These are phyloP conservation scores for Cyberlindnera suaveolens DNA, from an alignment of 805 yeast genomes.

Conservation along the genomic window DNA sequence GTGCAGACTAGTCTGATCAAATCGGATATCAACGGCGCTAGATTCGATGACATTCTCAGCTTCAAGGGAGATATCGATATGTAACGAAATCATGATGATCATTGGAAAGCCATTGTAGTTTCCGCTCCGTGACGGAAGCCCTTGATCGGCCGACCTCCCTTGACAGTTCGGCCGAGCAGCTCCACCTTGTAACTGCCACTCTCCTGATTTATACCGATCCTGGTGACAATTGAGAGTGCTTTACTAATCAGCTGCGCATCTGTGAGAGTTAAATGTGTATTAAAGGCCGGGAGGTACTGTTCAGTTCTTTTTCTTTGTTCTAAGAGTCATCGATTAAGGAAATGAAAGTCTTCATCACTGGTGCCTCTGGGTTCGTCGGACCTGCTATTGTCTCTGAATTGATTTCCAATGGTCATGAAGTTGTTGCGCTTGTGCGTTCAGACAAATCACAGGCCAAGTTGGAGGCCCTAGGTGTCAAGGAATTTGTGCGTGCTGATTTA, in stretches of 20 bases:
- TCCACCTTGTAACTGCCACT: too few species aligned
- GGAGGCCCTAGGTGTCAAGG: slow-evolving; percentile 19
- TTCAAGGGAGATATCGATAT: slow-evolving; percentile 57
- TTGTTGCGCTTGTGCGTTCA: slow-evolving; percentile 29
- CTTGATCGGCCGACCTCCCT: too few species aligned
- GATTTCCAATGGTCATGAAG: slow-evolving; percentile 21
- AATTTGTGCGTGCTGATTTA: slow-evolving; percentile 26
- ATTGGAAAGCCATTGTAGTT: not conserved
- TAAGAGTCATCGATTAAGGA: slow-evolving; percentile 3
- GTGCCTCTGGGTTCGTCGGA: slow-evolving; percentile 32
- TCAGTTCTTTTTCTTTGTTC: too few species aligned
- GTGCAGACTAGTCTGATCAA: slow-evolving; percentile 5
- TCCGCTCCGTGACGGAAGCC: too few species aligned
- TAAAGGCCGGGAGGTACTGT: too few species aligned
- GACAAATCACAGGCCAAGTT: slow-evolving; percentile 25
- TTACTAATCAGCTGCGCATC: too few species aligned
- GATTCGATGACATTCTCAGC: slow-evolving; percentile 56
- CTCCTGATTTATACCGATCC: too few species aligned
- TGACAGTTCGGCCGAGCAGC: too few species aligned
- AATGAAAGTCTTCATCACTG: slow-evolving; percentile 30
- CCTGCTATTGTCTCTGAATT: slow-evolving; percentile 18
- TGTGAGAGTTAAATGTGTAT: too few species aligned
- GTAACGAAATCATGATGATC: slow-evolving; percentile 17
- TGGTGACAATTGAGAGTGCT: too few species aligned
- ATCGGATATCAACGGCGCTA: slow-evolving; percentile 51